Base-by-base conservation (phyloP, 2,329 filamentous ascomycete species). In the Orbilia quercus region DNA sequence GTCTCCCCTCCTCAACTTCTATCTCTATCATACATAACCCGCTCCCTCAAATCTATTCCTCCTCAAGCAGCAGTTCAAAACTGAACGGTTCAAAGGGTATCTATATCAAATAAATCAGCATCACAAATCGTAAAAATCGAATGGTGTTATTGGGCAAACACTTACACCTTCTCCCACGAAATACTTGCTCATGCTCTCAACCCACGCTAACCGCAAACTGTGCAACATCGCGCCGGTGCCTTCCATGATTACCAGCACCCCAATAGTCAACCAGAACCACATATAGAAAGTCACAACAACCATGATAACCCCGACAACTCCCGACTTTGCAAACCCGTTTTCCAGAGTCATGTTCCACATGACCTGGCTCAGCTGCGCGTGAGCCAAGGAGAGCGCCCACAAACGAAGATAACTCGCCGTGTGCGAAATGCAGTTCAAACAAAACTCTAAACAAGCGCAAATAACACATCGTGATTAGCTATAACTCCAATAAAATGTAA, bases 361-460 rank as follows among this genome's bases (percentile, higher is more conserved):
- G 75, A 99, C 95, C 76, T 93, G 90, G 53, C 92, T 96, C 73
- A 99, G 89, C 85, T 98, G 95, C 81, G 99, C 95, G 84, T 99
- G 95, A 31, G 95, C 95, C 72, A 99, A 89, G 1, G 95, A 99
- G 78, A 99, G 82, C 31, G 95, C 95, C 95, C 95, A 99, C 47
- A 99, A 90, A 84, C 95, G 95, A 51, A 99, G 90, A 82, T 99
- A 99, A 0, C 95, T 99, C 2, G 95, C 95, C 2, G 96, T 99
- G 83, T 99, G 95, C 28, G 95, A 99, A 75, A 99, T 94, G 81
- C 94, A 98, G 85, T 99, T 99, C 78, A 99, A 86, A 80, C 95
- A 99, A 84, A 99, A 99, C 85, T 99, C 92, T 92, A 77, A 2
- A 22, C 5, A 48, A 16, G 36, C 4, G 2, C 2, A 7, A 7